These are phyloP conservation scores for Pseudocercospora macadamiae DNA, from an alignment of 2,329 filamentous ascomycete genomes.

Conservation along the genomic window DNA sequence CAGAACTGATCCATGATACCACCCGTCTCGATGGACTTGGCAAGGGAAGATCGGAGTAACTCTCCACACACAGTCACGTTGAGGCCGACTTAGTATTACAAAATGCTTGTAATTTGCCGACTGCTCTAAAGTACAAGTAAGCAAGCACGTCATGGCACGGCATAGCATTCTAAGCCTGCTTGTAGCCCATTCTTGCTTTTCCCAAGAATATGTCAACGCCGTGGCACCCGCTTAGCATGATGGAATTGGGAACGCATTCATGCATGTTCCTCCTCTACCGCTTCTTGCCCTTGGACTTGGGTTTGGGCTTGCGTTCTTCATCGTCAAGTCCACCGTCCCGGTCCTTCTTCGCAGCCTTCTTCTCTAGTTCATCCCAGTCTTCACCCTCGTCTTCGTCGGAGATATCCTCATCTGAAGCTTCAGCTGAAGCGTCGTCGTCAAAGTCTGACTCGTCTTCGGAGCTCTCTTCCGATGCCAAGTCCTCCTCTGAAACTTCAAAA, in stretches of 20 bases:
- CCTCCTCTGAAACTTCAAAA: constrained; percentile 87
- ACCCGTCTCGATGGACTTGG: too few species aligned
- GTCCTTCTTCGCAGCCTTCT: constrained; percentile 73
- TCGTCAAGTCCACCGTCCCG: constrained; percentile 58
- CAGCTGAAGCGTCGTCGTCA: constrained; percentile 82
- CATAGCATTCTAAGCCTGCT: too few species aligned
- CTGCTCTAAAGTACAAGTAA: constrained; percentile 6
- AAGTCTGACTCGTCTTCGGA: constrained; percentile 92
- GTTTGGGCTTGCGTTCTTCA: constrained; percentile 64
- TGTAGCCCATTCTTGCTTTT: background rate
- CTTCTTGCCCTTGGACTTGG: constrained; percentile 52
- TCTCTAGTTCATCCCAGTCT: constrained; percentile 90
- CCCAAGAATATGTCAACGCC: background rate
- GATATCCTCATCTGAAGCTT: constrained; percentile 73
- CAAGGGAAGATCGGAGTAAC: too few species aligned
- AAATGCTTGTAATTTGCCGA: background rate
- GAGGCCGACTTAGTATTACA: too few species aligned
- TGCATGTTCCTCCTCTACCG: too few species aligned
- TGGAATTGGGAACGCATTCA: too few species aligned
- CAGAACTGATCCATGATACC: too few species aligned
- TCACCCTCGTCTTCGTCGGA: constrained; percentile 70
- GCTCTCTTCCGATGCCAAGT: constrained; percentile 74
- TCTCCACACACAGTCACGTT: too few species aligned
- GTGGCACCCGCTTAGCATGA: constrained; percentile 2
- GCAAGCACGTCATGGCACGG: background rate